phyloP scores from a whole-genome alignment of 331 rosid species.

The Arachis monticola region DNA sequence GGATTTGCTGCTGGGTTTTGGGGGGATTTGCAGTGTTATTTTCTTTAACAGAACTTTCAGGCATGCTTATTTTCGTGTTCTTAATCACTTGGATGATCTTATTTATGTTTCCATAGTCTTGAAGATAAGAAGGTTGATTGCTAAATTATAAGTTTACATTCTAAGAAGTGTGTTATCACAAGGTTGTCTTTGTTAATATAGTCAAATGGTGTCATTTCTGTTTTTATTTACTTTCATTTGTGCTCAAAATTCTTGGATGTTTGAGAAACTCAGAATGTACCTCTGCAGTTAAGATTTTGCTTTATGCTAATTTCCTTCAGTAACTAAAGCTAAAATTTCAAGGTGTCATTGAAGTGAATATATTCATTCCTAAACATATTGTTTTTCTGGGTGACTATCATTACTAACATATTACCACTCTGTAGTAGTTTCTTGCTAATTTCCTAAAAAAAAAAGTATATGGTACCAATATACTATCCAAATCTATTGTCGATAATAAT shows the following conservation, averaged over 20 bases:
- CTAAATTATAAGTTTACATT: not conserved
- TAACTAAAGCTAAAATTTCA: too few species aligned
- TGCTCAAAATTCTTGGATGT: not conserved
- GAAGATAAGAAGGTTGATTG: slow-evolving; percentile 26
- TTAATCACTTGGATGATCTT: slow-evolving; percentile 24
- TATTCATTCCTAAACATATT: too few species aligned
- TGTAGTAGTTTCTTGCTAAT: too few species aligned
- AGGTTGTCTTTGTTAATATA: not conserved
- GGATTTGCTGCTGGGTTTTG: slow-evolving; percentile 45
- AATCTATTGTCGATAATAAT: too few species aligned
- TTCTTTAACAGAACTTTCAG: slow-evolving; percentile 43
- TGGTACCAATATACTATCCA: too few species aligned
- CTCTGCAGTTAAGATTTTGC: not conserved
- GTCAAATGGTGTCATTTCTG: not conserved
- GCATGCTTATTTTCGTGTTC: slow-evolving; percentile 40
- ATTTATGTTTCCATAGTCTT: slow-evolving; percentile 11
- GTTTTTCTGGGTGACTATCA: too few species aligned
- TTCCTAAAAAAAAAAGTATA: too few species aligned
- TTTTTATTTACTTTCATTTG: not conserved
- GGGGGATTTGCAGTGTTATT: slow-evolving; percentile 40
- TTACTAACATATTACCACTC: too few species aligned
- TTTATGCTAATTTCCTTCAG: not conserved
- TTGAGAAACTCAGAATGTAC: not conserved
- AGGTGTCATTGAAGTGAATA: not conserved
- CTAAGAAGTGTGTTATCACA: not conserved